These are phyloP conservation scores for Orbilia javanica DNA, from an alignment of 2,329 filamentous ascomycete species.

Conservation along the genomic window DNA sequence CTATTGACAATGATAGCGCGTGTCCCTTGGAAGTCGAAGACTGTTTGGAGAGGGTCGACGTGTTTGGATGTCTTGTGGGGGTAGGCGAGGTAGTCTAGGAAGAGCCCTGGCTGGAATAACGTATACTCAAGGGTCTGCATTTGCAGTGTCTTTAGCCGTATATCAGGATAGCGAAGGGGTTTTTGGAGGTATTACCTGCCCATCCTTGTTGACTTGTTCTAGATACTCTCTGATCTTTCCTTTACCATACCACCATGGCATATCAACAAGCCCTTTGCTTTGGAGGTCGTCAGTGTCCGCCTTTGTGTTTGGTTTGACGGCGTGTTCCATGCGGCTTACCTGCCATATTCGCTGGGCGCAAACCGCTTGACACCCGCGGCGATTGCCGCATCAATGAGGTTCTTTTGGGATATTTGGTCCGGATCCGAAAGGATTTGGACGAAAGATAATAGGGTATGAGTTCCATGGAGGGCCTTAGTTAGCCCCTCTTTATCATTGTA, in stretches of 20 bases:
- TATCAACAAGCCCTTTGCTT: constrained; percentile 58
- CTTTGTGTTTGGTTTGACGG: neutral
- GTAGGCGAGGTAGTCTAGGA: constrained; percentile 71
- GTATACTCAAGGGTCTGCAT: constrained; percentile 71
- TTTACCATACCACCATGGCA: constrained; percentile 71
- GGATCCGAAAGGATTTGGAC: constrained; percentile 64
- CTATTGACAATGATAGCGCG: constrained; percentile 67
- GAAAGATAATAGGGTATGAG: constrained; percentile 71
- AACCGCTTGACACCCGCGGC: constrained; percentile 66
- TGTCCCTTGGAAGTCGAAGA: constrained; percentile 65
- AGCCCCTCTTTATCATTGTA: constrained; percentile 67
- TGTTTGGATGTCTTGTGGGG: constrained; percentile 68
- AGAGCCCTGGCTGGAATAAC: constrained; percentile 71
- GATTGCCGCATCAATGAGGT: constrained; percentile 66
- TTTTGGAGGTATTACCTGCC: constrained; percentile 63
- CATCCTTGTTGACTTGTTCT: constrained; percentile 68
- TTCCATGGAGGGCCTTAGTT: constrained; percentile 65
- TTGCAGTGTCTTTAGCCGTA: neutral
- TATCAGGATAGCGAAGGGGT: neutral
- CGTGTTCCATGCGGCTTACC: constrained; percentile 62
- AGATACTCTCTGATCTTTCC: constrained; percentile 69
- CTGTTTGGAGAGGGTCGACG: constrained; percentile 65
- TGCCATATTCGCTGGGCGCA: constrained; percentile 66
- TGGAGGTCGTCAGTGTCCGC: constrained; percentile 60
- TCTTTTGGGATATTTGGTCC: constrained; percentile 58